Evolutionary conservation across 2,329 filamentous ascomycete species (phyloP), one percentile per base, ranked within the genome.

Genomic region (Dothistroma pini): DNA sequence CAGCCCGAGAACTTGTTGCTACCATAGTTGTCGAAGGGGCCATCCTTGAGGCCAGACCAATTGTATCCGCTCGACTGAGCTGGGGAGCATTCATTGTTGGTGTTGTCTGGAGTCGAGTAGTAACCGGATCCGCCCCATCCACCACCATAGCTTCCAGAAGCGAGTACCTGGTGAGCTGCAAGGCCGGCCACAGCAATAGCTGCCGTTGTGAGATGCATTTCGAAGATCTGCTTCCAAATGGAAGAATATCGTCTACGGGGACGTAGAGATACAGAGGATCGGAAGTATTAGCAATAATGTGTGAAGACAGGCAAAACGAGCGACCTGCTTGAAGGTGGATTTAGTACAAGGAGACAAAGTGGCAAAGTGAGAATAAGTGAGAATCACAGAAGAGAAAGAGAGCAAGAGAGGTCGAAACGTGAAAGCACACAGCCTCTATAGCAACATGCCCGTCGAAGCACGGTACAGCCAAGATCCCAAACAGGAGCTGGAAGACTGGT

Each of bases 1-100:
- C 88, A 95, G 70, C 89, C 90, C 53, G 79, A 83, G 81, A 92
- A 93, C 64, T 82, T 78, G 76, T 93, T 91, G 72, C 86, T 89
- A 56, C 84, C 85, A 75, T 91, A 96, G 68, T 74, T 77, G 66
- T 75, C 76, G 77, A 96, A 86, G 16, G 74, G 70, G 50, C 90
- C 91, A 38, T 78, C 67, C 65, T 74, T 69, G 25, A 96, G 82
- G 66, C 84, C 83, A 29, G 76, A 76, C 84, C 89, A 97, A 80
- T 88, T 79, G 75, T 89, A 95, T 54, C 91, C 92, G 22, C 71
- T 67, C 65, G 83, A 77, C 79, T 96, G 90, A 67, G 86, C 76
- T n/a, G 83, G 74, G 61, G 83, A 86, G 78, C 93, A 97, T 70
- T 88, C 77, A 80, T 95, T 95, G 80, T 91, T 79, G 71, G 83